Conservation (phyloP, 495 filamentous ascomycete species). For the Hyaloscypha variabilis region DNA sequence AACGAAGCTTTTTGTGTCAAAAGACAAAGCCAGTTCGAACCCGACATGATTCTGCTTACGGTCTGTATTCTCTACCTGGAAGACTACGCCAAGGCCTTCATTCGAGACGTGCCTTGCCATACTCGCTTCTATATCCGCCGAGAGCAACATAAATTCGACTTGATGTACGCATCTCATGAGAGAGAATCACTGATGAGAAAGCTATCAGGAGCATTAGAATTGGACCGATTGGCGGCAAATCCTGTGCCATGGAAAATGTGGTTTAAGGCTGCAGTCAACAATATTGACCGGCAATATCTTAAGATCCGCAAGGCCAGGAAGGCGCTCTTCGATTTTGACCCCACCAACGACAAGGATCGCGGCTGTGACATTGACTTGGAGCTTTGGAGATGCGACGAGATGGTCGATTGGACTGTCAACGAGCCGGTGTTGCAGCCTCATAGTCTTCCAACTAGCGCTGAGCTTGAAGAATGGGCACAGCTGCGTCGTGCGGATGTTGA, state of each 20-base stretch:
- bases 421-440: background rate
- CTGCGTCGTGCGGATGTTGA: too few relatives aligned
- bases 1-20: too few relatives aligned
- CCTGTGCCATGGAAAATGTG: too few relatives aligned
- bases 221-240: too few relatives aligned
- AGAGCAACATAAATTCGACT: background rate
- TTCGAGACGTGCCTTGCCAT: background rate
- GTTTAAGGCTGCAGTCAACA: slow-evolving; percentile 3
- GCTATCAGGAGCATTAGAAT: background rate
- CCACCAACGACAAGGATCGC: background rate
- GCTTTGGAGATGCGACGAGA: background rate
- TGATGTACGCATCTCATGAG: background rate
- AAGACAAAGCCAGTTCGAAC: too few relatives aligned
- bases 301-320: slow-evolving; percentile 15
- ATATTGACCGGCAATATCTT: slow-evolving; percentile 6
- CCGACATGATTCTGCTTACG: too few relatives aligned
- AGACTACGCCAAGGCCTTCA: background rate
- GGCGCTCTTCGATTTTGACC: slow-evolving; percentile 2
- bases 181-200: background rate
- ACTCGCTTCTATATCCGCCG: background rate
- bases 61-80: background rate
- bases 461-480: background rate
- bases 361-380: background rate
- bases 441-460: background rate
- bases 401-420: background rate